A percentile compares a stretch with the other conserved stretches of the same genome.
phyloP scores from a whole-genome alignment of 179 eudicot genomes.

The Heliamphora pulchella region DNA sequence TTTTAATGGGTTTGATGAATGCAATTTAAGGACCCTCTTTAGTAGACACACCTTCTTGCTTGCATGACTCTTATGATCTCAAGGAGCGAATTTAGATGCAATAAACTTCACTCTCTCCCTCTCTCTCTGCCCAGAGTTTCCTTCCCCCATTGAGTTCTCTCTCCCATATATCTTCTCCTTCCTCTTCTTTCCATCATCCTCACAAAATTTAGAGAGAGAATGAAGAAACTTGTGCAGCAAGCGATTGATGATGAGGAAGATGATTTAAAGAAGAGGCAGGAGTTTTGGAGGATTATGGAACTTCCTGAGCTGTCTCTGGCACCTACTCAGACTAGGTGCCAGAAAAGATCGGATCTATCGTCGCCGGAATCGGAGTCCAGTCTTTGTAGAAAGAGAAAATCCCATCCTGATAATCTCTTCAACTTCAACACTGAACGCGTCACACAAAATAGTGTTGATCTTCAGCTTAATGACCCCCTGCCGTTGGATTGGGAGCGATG shows the following conservation, averaged over 20 bases:
- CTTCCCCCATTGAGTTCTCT: background rate
- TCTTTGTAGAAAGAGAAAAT: conserved; percentile 17
- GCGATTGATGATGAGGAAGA: background rate
- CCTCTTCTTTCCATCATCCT: background rate
- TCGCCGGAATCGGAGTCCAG: background rate
- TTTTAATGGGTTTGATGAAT: background rate
- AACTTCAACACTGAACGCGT: background rate
- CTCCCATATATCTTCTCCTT: background rate
- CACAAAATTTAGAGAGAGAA: background rate
- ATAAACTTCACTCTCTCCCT: background rate
- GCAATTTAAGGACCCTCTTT: background rate
- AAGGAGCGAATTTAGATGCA: background rate
- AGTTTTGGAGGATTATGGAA: conserved; percentile 18
- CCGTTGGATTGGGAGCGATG: conserved; percentile 28
- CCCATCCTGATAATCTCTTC: conserved; percentile 1
- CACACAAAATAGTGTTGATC: conserved; percentile 16
- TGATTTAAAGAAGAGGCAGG: background rate
- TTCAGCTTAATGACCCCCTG: conserved; percentile 23
- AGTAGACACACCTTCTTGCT: conserved; percentile 16
- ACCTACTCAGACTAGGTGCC: background rate
- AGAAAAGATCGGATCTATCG: background rate
- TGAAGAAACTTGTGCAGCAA: background rate
- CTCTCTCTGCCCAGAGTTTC: no score
- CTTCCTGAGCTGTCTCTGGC: conserved; percentile 21
- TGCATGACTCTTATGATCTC: conserved; percentile 12